A percentile compares a stretch with the other conserved stretches of the same genome.
phyloP scores from a whole-genome alignment of 1,284 basidiomycete species.

The Boletus smithii region DNA sequence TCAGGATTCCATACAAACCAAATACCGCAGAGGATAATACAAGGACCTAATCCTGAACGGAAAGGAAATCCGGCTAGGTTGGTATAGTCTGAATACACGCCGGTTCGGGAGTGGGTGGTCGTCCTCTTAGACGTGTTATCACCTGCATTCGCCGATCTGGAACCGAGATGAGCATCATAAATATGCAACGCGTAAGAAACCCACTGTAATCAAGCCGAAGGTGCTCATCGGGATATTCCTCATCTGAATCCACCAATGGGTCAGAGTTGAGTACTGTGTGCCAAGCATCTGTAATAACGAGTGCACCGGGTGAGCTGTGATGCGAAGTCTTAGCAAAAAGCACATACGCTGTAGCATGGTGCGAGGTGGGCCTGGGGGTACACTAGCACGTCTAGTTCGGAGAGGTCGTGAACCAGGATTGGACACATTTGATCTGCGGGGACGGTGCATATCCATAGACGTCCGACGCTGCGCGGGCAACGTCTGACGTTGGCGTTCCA shows the following conservation, averaged over 20 bases:
- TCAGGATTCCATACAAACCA: conserved; percentile 1
- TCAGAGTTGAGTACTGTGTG: conserved; percentile 58
- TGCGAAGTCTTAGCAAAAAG: background rate
- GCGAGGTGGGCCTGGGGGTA: conserved; percentile 30
- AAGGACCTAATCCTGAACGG: background rate
- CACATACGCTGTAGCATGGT: conserved; percentile 53
- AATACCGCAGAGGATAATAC: background rate
- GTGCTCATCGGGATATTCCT: conserved; percentile 62
- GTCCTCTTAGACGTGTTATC: conserved; percentile 52
- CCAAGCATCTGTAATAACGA: conserved; percentile 56
- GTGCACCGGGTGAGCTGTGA: conserved; percentile 52
- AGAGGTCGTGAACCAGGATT: conserved; percentile 22
- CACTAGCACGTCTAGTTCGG: conserved; percentile 25
- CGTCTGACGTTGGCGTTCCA: conserved; percentile 28
- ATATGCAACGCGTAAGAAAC: conserved; percentile 21
- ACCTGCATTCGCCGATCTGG: conserved; percentile 55
- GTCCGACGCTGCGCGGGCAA: conserved; percentile 28
- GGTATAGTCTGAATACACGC: conserved; percentile 17
- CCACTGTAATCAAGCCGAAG: conserved; percentile 63
- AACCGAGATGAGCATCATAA: conserved; percentile 11
- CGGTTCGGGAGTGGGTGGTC: conserved; percentile 45
- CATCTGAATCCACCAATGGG: conserved; percentile 68
- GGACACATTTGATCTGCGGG: conserved; percentile 26
- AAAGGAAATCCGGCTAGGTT: conserved; percentile 9
- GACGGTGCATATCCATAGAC: conserved; percentile 27